These are phyloP conservation scores for Gentiana dahurica DNA, from an alignment of 257 asterid genomes.

Conservation along the genomic window DNA sequence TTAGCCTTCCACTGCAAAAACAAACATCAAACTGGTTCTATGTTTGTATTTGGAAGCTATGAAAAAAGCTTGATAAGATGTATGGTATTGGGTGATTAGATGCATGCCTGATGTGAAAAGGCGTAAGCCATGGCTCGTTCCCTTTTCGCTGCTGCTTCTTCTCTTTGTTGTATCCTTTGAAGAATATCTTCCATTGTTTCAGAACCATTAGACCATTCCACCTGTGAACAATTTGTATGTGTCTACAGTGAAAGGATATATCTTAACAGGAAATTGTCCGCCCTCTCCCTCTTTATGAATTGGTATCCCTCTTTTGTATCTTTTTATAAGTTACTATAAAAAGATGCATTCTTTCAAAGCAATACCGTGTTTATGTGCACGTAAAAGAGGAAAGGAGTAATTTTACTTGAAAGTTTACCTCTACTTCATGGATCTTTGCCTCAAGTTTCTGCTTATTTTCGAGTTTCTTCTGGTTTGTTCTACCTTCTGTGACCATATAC, in stretches of 20 bases:
- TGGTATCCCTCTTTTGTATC: too few relatives aligned
- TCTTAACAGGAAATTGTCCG: too few relatives aligned
- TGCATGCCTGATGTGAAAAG: conserved; percentile 65
- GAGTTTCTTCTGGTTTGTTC: conserved; percentile 38
- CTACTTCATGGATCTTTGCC: conserved; percentile 64
- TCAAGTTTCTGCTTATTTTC: conserved; percentile 56
- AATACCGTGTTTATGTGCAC: too few relatives aligned
- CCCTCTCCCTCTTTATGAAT: too few relatives aligned
- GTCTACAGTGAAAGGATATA: not conserved
- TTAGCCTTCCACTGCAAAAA: conserved; percentile 60
- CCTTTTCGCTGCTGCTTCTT: conserved; percentile 54
- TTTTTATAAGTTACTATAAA: too few relatives aligned
- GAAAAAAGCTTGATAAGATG: not conserved
- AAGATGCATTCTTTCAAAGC: too few relatives aligned
- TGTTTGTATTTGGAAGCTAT: not conserved
- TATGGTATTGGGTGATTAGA: not conserved
- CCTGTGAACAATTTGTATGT: conserved; percentile 22
- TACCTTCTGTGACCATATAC: conserved; percentile 44
- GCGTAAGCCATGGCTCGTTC: conserved; percentile 74
- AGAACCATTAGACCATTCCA: conserved; percentile 69
- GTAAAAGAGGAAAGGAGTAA: too few relatives aligned
- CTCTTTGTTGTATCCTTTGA: conserved; percentile 53
- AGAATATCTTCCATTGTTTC: conserved; percentile 74
- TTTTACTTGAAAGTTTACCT: conserved; percentile 23
- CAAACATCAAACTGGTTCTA: not conserved